Base-by-base conservation (phyloP, 1,284 basidiomycete species). In the Gomphus bonarii region DNA sequence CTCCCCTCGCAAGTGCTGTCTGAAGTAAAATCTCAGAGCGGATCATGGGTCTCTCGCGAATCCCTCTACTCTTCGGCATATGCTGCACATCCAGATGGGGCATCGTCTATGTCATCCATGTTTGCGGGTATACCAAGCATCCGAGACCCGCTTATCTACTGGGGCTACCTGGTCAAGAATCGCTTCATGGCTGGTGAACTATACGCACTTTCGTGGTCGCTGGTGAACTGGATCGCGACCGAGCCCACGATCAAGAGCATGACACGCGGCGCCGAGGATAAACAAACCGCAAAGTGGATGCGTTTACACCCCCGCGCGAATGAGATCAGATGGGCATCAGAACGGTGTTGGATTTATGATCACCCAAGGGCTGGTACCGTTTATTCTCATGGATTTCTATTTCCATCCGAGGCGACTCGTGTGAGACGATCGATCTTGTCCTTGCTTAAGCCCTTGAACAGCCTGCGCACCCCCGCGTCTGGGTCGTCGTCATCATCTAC, bases 301-400 rank as follows among this genome's bases (percentile, higher is more conserved):
- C 78, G 80, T 36, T 68, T 85, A 58, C 95, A 98, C 72, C 95
- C 95, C 0, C 81, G 85, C 50, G 81, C 85, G 11, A 72, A 79
- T 36, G 78, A 85, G 62, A 82, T 99, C 40, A 81, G 91, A 55
- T 98, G 93, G 93, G 79, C 81, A 31, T 88, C 90, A 64, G 95
- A 99, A 68, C 82, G 85, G 30, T 98, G 95, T 70, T 97, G 92
- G 91, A 93, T 99, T 63, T 97, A 99, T 71, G 95, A 99, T 69
- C 95, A 97, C 71, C 95, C 95, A 0, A 87, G 92, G 54, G 84
- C 89, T 2, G 86, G 88, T 50, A 97, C 95, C 20, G 91, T 94
- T 81, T 91, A 98, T 68, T 85, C 92, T 4, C 95, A 97, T 71
- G 95, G 95, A 1, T 99, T 92, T 74, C 72, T 98, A n/a, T 99